These are phyloP conservation scores for Didymella keratinophila DNA, from an alignment of 2,329 filamentous ascomycete species.

Conservation along the genomic window DNA sequence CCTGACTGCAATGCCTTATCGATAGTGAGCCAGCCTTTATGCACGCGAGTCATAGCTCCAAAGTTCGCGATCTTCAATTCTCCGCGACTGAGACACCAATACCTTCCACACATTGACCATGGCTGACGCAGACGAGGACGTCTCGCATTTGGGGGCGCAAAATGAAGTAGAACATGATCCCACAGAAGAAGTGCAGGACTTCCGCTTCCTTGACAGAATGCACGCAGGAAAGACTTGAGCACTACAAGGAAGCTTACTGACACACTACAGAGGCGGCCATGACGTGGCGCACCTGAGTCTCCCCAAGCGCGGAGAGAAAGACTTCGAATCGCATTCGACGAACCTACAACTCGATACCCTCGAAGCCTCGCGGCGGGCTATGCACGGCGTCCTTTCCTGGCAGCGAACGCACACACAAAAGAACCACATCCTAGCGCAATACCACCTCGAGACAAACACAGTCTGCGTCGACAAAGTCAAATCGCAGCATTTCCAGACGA, in stretches of 20 bases:
- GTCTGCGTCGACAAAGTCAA: conserved; percentile 73
- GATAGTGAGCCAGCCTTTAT: conserved; percentile 12
- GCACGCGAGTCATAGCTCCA: conserved; percentile 20
- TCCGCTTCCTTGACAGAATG: conserved; percentile 72
- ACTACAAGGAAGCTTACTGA: neutral
- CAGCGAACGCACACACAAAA: conserved; percentile 77
- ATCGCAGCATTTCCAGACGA: conserved; percentile 75
- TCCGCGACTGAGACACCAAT: conserved; percentile 1
- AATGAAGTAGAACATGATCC: conserved; percentile 56
- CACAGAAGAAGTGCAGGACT: conserved; percentile 86
- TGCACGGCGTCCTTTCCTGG: conserved; percentile 85
- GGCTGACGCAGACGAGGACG: conserved; percentile 50
- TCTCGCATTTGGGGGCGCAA: conserved; percentile 35
- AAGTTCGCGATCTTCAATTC: conserved; percentile 18
- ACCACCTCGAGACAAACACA: conserved; percentile 69
- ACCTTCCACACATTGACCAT: conserved; percentile 25
- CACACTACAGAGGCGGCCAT: conserved; percentile 23
- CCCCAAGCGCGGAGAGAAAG: conserved; percentile 93
- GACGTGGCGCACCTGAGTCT: conserved; percentile 60
- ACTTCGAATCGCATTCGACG: conserved; percentile 94
- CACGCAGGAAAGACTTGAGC: conserved; percentile 46
- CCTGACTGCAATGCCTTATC: conserved; percentile 1
- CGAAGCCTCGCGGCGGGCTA: conserved; percentile 81
- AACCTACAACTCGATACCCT: conserved; percentile 79
- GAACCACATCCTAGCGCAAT: conserved; percentile 73